phyloP scores from a whole-genome alignment of 805 yeast genomes.

The Groenewaldozyma tartarivorans region DNA sequence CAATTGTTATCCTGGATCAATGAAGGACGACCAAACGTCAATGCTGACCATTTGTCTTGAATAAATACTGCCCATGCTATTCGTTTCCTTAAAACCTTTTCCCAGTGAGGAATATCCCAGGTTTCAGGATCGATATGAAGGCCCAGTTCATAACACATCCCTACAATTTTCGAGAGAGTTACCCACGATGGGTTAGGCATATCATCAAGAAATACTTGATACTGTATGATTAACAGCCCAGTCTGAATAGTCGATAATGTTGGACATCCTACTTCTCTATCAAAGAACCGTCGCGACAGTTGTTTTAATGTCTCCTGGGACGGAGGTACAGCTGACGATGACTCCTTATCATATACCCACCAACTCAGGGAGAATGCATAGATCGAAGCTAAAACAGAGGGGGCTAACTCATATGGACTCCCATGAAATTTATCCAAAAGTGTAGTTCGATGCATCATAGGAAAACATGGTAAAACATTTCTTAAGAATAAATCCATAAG shows the following conservation, averaged over 20 bases:
- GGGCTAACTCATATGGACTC: slow-evolving; percentile 18
- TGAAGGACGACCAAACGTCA: slow-evolving; percentile 69
- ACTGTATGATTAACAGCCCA: slow-evolving; percentile 32
- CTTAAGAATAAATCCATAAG: slow-evolving; percentile 18
- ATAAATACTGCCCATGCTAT: slow-evolving; percentile 87
- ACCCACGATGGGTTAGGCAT: slow-evolving; percentile 40
- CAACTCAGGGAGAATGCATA: slow-evolving; percentile 22
- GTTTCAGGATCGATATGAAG: slow-evolving; percentile 71
- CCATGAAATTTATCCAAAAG: slow-evolving; percentile 20
- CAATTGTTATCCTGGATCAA: slow-evolving; percentile 66
- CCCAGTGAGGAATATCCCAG: slow-evolving; percentile 90
- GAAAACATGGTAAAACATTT: slow-evolving; percentile 20
- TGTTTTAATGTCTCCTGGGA: slow-evolving; percentile 16
- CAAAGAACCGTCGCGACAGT: slow-evolving; percentile 12
- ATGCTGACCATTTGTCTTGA: slow-evolving; percentile 80
- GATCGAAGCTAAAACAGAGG: slow-evolving; percentile 17
- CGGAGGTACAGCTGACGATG: slow-evolving; percentile 12
- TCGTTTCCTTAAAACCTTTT: slow-evolving; percentile 69
- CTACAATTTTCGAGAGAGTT: slow-evolving; percentile 56
- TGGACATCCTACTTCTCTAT: slow-evolving; percentile 16
- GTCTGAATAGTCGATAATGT: slow-evolving; percentile 27
- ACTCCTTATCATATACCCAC: slow-evolving; percentile 21
- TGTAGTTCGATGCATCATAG: slow-evolving; percentile 20
- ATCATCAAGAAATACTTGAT: slow-evolving; percentile 23
- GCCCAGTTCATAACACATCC: slow-evolving; percentile 78